Conservation (phyloP, 805 yeast species). For the Saturnispora mendoncae region DNA sequence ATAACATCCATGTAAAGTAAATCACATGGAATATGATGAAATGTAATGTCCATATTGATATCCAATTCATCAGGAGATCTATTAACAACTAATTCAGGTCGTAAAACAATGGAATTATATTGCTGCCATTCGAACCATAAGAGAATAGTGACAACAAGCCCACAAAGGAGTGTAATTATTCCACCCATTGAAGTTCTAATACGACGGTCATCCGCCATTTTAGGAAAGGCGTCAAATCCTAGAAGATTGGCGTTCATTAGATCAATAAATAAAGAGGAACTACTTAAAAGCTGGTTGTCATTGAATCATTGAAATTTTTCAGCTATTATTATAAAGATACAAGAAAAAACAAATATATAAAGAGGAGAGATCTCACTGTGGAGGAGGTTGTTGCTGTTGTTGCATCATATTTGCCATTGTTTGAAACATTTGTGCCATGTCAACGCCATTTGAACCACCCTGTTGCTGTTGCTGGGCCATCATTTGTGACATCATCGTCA, state of each 20-base stretch:
- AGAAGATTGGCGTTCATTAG: slow-evolving; percentile 27
- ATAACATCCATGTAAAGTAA: slow-evolving; percentile 72
- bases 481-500: slow-evolving; percentile 30
- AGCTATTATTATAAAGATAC: too few species aligned
- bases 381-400: slow-evolving; percentile 13
- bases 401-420: slow-evolving; percentile 31
- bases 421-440: slow-evolving; percentile 30
- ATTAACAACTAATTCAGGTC: slow-evolving; percentile 86
- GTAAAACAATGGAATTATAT: slow-evolving; percentile 55
- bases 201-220: slow-evolving; percentile 89
- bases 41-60: slow-evolving; percentile 71
- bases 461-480: slow-evolving; percentile 21
- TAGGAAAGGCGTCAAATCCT: slow-evolving; percentile 82
- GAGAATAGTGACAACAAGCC: slow-evolving; percentile 50
- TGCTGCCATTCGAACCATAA: slow-evolving; percentile 68
- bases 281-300: background rate
- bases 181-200: slow-evolving; percentile 89
- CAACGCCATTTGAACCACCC: slow-evolving; percentile 20
- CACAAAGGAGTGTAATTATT: slow-evolving; percentile 66
- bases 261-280: background rate
- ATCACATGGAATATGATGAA: slow-evolving; percentile 83
- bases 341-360: background rate
- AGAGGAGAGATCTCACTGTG: background rate
- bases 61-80: slow-evolving; percentile 69
- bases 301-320: too few species aligned